Base-by-base conservation (phyloP, 257 asterid genomes). In the Coffea canephora region DNA sequence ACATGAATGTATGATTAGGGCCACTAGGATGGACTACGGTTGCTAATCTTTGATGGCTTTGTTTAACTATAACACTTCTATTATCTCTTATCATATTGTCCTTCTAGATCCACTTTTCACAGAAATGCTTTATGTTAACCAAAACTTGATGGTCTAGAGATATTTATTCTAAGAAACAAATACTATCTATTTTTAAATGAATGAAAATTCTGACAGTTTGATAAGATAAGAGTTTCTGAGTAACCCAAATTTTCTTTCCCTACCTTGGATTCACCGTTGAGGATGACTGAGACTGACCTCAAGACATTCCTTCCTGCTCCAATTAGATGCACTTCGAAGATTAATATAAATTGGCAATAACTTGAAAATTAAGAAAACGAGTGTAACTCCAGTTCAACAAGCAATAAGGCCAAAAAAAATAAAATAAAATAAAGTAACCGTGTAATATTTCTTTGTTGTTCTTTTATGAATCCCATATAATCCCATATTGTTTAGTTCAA, bases 221-320 rank as follows among this genome's bases (percentile, higher is more conserved):
- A 6, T 31, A 31, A 31, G 34, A 31, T 31, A 31, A 31, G 34
- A 31, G 0, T 31, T 31, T 31, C 34, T 57, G 8, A 57, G 13
- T 61, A 23, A 62, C 4, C 1, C 14, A 62, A 23, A n/a, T 16
- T 62, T 62, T 25, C 69, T n/a, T 23, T 62, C 15, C 76, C 46
- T 84, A 89, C 97, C 97, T 90, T 91, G 76, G 95, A 95, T 78
- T 89, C 92, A 54, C 88, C 62, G 31, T 82, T 88, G 71, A 91
- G 85, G 82, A 91, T 84, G 82, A 91, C 83, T 25, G 94, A 84
- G 72, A 93, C 95, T 73, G 90, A 88, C 83, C 89, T 89, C 81
- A 79, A 82, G 85, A 69, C 65, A 84, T 78, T 81, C 79, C 87
- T 85, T 69, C 98, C 96, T 94, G 94, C 85, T 81, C 78, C 70